phyloP scores from a whole-genome alignment of 768 basidiomycete genomes.

The Sarcomyxa edulis region DNA sequence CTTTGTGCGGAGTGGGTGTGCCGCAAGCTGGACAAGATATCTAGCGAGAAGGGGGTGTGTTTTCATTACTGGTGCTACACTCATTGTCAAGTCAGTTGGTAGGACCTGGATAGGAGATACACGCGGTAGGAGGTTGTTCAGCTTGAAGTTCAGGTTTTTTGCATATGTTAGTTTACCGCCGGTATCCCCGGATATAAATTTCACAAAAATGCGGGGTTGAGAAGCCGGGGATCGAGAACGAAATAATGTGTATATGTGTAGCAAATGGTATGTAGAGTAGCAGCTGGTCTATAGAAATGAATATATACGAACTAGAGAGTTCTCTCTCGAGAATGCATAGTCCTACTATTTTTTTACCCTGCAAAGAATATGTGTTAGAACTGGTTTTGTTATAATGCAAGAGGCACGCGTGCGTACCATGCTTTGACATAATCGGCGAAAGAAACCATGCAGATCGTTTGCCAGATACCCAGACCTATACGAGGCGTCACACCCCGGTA shows the following conservation, averaged over 20 bases:
- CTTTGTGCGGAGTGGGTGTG: slow-evolving; percentile 77
- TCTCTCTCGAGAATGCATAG: slow-evolving; percentile 7
- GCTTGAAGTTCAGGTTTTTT: too few species aligned
- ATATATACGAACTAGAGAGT: too few species aligned
- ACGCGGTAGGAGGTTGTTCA: too few species aligned
- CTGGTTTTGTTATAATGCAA: background rate
- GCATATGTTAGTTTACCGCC: too few species aligned
- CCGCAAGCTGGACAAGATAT: slow-evolving; percentile 64
- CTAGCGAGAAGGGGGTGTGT: slow-evolving; percentile 51
- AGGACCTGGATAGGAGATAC: slow-evolving; percentile 11
- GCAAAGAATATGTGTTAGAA: too few species aligned
- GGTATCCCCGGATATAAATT: too few species aligned
- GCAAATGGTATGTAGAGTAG: too few species aligned
- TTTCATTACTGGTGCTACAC: slow-evolving; percentile 19
- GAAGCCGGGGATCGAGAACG: too few species aligned
- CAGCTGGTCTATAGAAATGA: too few species aligned
- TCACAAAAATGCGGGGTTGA: too few species aligned
- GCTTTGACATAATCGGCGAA: slow-evolving; percentile 94
- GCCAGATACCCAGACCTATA: slow-evolving; percentile 94
- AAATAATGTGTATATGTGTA: too few species aligned
- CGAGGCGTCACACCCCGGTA: slow-evolving; percentile 98
- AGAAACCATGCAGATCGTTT: slow-evolving; percentile 98
- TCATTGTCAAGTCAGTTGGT: slow-evolving; percentile 33
- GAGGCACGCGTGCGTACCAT: slow-evolving; percentile 42
- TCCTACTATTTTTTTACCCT: slow-evolving; percentile 49